These are phyloP conservation scores for Cyberlindnera galapagoensis DNA, from an alignment of 805 yeast genomes.

Conservation along the genomic window DNA sequence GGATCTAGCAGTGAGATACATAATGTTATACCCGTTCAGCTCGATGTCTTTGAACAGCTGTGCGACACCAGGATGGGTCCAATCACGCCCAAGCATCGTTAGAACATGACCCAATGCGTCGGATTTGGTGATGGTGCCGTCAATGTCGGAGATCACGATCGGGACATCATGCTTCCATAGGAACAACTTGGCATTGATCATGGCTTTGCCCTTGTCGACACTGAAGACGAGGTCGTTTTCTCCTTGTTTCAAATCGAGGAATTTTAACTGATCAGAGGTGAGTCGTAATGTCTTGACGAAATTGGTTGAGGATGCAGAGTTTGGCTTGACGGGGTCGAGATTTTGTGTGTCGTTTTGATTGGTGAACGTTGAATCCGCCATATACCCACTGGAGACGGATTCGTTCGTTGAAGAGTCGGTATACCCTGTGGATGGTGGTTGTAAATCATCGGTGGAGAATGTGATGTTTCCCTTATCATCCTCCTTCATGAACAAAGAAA, in stretches of 20 bases:
- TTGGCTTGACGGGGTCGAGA: conserved; percentile 1
- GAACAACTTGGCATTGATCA: conserved; percentile 64
- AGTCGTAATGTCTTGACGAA: conserved; percentile 85
- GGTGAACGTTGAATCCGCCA: no score
- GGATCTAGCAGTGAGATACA: conserved; percentile 90
- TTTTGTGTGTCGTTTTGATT: conserved; percentile 4
- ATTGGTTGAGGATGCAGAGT: conserved; percentile 22
- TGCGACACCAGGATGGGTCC: conserved; percentile 98
- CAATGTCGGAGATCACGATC: conserved; percentile 93
- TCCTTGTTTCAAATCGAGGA: conserved; percentile 69
- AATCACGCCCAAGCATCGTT: conserved; percentile 89
- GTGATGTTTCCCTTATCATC: conserved; percentile 68
- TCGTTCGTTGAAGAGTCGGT: conserved; percentile 2
- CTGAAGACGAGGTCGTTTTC: conserved; percentile 72
- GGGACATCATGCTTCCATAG: conserved; percentile 84
- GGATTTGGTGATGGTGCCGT: conserved; percentile 95
- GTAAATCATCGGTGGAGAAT: conserved; percentile 27
- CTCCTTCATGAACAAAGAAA: conserved; percentile 40
- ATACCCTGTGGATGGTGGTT: conserved; percentile 4
- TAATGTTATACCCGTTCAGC: conserved; percentile 83
- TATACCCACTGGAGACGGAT: conserved; percentile 3
- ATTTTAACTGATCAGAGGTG: conserved; percentile 82
- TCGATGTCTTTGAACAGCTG: conserved; percentile 81
- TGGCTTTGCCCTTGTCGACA: conserved; percentile 78
- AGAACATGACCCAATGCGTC: conserved; percentile 96